A percentile compares a stretch with the other conserved stretches of the same genome.
These are phyloP conservation scores for Collariella sp. DNA, from an alignment of 495 filamentous ascomycete species.

Conservation along the genomic window DNA sequence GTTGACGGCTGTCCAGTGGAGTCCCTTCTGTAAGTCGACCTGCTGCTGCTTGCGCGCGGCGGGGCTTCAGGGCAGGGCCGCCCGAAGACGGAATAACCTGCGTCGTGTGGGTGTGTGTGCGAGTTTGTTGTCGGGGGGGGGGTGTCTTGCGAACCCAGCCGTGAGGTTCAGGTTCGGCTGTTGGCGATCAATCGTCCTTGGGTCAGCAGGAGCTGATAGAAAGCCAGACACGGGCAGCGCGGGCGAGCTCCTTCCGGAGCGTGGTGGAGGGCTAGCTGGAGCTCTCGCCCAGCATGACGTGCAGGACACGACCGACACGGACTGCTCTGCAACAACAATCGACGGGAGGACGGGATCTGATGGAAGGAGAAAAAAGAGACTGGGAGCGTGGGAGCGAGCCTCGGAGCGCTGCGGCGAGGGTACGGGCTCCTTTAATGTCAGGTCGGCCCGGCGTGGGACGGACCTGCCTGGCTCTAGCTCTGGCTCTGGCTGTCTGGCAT, in stretches of 20 bases:
- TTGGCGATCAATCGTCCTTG: slow-evolving; percentile 6
- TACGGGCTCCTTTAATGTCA: slow-evolving; percentile 22
- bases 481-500: neutral
- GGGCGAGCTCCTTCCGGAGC: slow-evolving; percentile 8
- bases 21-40: slow-evolving; percentile 8
- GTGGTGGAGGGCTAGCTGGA: slow-evolving; percentile 14
- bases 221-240: slow-evolving; percentile 9
- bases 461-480: neutral
- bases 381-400: slow-evolving; percentile 18
- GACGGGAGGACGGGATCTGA: neutral
- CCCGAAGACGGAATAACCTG: slow-evolving; percentile 15
- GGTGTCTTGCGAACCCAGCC: slow-evolving; percentile 23
- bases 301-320: neutral
- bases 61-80: slow-evolving; percentile 10
- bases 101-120: too few species aligned
- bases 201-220: slow-evolving; percentile 12
- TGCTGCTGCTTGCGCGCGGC: neutral
- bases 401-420: slow-evolving; percentile 22
- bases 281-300: slow-evolving; percentile 18
- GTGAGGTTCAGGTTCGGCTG: slow-evolving; percentile 6
- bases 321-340: neutral
- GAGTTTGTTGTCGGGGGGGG: too few species aligned
- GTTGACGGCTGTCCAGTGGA: slow-evolving; percentile 10
- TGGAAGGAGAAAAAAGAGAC: neutral
- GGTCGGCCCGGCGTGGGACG: slow-evolving; percentile 21